phyloP scores from a whole-genome alignment of 495 filamentous ascomycete genomes.

The Poronia punctata region DNA sequence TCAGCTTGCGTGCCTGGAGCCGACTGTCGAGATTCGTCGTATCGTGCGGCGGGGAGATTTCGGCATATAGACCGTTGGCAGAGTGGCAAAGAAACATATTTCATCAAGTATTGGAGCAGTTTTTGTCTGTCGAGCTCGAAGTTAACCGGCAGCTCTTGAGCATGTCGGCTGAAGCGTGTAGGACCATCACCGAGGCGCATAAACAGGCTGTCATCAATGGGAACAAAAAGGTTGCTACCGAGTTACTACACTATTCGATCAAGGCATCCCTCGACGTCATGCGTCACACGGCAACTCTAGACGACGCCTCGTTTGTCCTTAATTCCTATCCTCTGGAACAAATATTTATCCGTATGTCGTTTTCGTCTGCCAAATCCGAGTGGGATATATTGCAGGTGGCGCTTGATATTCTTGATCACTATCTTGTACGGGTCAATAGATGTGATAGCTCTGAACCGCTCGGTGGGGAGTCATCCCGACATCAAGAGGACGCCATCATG shows the following conservation, averaged over 20 bases:
- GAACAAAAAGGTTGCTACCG: slow-evolving; percentile 41
- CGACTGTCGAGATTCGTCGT: slow-evolving; percentile 72
- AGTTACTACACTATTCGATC: slow-evolving; percentile 34
- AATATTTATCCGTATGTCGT: slow-evolving; percentile 36
- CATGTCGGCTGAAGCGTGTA: slow-evolving; percentile 29
- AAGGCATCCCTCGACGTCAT: slow-evolving; percentile 36
- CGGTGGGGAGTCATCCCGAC: slow-evolving; percentile 20
- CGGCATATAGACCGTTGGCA: slow-evolving; percentile 50
- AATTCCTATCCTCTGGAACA: slow-evolving; percentile 38
- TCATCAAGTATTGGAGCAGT: slow-evolving; percentile 42
- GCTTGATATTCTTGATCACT: slow-evolving; percentile 32
- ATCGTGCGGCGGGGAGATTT: slow-evolving; percentile 46
- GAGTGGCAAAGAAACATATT: slow-evolving; percentile 61
- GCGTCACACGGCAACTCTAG: slow-evolving; percentile 28
- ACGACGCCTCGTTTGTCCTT: slow-evolving; percentile 28
- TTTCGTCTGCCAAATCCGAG: slow-evolving; percentile 29
- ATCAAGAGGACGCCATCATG: slow-evolving; percentile 38
- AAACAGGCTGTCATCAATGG: slow-evolving; percentile 34
- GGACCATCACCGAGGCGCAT: slow-evolving; percentile 29
- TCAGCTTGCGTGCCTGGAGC: slow-evolving; percentile 76
- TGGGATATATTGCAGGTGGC: slow-evolving; percentile 36
- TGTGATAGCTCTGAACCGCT: slow-evolving; percentile 24
- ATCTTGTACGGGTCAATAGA: slow-evolving; percentile 29
- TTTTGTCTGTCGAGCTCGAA: slow-evolving; percentile 40
- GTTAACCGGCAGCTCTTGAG: slow-evolving; percentile 40